Evolutionary conservation across 805 yeast species (phyloP).

Genomic region (Wickerhamiella shivajii): DNA sequence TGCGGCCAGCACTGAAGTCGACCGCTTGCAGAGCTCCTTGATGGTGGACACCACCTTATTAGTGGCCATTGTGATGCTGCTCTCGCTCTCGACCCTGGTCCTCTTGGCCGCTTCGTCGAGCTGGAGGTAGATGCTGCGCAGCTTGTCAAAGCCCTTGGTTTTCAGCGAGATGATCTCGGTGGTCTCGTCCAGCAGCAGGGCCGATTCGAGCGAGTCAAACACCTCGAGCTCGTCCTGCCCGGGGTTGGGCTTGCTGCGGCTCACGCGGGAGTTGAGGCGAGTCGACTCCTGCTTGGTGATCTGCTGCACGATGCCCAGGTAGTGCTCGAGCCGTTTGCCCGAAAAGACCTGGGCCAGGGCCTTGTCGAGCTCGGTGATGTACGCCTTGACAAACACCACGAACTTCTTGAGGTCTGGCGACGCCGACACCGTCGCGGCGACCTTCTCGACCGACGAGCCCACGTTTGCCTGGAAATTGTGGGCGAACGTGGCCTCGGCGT

Average conservation of each 20-base stretch:
- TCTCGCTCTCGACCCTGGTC: slow-evolving; percentile 41
- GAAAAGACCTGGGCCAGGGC: slow-evolving; percentile 3
- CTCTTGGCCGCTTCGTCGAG: slow-evolving; percentile 39
- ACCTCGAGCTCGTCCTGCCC: slow-evolving; percentile 35
- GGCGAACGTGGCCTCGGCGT: no score
- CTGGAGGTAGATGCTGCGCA: slow-evolving; percentile 40
- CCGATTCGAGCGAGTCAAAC: slow-evolving; percentile 45
- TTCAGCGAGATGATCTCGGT: slow-evolving; percentile 14
- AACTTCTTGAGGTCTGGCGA: slow-evolving; percentile 16
- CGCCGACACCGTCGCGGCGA: slow-evolving; percentile 10
- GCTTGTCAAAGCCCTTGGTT: slow-evolving; percentile 8
- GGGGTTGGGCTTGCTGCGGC: slow-evolving; percentile 18
- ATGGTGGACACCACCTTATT: slow-evolving; percentile 59
- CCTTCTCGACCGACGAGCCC: slow-evolving; percentile 3
- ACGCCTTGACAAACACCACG: slow-evolving; percentile 12
- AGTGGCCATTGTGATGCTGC: slow-evolving; percentile 55
- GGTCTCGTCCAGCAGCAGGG: slow-evolving; percentile 22
- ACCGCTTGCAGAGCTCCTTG: slow-evolving; percentile 48
- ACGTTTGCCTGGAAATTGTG: no score
- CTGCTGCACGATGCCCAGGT: slow-evolving; percentile 7
- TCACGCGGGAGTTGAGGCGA: slow-evolving; percentile 4
- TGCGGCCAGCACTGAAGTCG: slow-evolving; percentile 35
- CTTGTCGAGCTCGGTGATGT: background rate
- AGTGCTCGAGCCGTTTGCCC: slow-evolving; percentile 1
- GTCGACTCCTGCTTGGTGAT: slow-evolving; percentile 9